Conservation (phyloP, 2,329 filamentous ascomycete genomes). For the Ophidiomyces ophidiicola region DNA sequence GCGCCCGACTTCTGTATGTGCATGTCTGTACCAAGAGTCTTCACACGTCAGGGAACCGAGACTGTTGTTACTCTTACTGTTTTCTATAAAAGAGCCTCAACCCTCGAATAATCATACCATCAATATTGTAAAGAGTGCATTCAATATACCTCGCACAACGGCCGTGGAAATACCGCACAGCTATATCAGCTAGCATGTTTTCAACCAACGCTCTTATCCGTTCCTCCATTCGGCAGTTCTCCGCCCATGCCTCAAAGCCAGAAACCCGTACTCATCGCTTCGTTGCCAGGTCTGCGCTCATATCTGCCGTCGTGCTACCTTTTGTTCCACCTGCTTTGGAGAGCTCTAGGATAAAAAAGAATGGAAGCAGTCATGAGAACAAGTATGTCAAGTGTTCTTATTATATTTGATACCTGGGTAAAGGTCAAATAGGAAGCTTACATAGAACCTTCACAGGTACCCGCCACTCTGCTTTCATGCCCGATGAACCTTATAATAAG, state of each 20-base stretch:
- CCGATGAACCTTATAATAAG: conserved; percentile 19
- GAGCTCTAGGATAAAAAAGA: conserved; percentile 32
- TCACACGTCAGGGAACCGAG: too few species aligned
- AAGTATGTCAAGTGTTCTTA: conserved; percentile 6
- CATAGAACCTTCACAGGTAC: too few species aligned
- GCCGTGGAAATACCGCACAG: too few species aligned
- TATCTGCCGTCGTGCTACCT: conserved; percentile 34
- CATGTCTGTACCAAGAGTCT: too few species aligned
- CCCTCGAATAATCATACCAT: too few species aligned
- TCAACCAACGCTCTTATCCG: conserved; percentile 22
- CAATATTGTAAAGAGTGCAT: too few species aligned
- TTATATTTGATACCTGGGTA: neutral
- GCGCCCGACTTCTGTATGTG: too few species aligned
- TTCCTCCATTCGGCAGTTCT: conserved; percentile 35
- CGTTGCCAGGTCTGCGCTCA: conserved; percentile 31
- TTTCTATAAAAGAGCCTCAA: too few species aligned
- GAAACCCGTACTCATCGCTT: conserved; percentile 31
- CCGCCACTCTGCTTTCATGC: conserved; percentile 35
- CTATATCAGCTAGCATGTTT: conserved; percentile 11
- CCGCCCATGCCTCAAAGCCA: conserved; percentile 25
- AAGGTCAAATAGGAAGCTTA: too few species aligned
- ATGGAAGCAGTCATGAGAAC: conserved; percentile 25
- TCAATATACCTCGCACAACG: too few species aligned
- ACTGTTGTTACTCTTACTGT: too few species aligned
- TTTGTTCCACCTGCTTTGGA: conserved; percentile 38